phyloP scores from a whole-genome alignment of 176 grass and related monocot genomes.

The Triticum urartu region DNA sequence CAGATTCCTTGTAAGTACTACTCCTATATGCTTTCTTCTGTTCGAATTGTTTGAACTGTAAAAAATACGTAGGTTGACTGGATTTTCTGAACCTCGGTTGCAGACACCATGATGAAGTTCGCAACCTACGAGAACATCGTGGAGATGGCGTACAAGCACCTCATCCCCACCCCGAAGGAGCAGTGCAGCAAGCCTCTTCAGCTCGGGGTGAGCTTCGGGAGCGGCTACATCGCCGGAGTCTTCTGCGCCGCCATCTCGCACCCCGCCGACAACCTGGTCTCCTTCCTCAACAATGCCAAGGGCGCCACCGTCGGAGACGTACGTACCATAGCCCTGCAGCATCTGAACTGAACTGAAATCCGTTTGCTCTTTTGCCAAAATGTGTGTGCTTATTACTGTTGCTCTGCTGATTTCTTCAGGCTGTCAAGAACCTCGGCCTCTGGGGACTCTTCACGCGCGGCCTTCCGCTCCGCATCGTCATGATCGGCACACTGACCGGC shows the following conservation, averaged over 20 bases:
- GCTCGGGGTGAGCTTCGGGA: constrained; percentile 78
- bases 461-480: constrained; percentile 82
- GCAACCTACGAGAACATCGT: constrained; percentile 82
- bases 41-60: neutral
- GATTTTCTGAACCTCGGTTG: neutral
- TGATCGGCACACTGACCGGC: constrained; percentile 83
- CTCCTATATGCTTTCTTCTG: neutral
- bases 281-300: constrained; percentile 84
- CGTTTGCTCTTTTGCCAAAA: neutral
- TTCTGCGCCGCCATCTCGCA: constrained; percentile 81
- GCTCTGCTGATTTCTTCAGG: constrained; percentile 35
- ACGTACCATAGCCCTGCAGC: neutral
- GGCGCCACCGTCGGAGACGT: constrained; percentile 80
- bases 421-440: constrained; percentile 80
- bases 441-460: constrained; percentile 74
- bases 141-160: constrained; percentile 71
- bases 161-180: constrained; percentile 67
- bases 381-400: neutral
- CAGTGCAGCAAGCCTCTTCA: constrained; percentile 69
- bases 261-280: constrained; percentile 84
- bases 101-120: constrained; percentile 97
- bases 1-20: constrained; percentile 75
- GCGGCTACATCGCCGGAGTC: constrained; percentile 77
- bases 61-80: neutral
- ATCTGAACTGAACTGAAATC: neutral